Conservation (phyloP, 108 stramenopile genomes). For the Cyclotella baltica region DNA sequence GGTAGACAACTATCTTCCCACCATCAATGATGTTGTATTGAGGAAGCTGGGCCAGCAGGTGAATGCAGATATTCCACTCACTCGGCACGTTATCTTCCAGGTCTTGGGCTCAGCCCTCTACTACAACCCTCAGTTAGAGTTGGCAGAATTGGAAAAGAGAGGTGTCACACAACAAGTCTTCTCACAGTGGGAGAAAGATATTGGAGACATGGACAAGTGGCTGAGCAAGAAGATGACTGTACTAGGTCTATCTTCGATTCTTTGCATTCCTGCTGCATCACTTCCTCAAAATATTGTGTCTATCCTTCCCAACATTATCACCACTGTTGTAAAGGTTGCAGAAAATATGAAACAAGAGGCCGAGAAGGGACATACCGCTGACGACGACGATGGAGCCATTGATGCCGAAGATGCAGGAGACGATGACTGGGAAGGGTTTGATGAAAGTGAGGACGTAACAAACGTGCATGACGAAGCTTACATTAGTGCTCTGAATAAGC, state of each 20-base stretch:
- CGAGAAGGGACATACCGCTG: constrained; percentile 59
- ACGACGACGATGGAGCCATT: constrained; percentile 55
- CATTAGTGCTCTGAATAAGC: constrained; percentile 79
- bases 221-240: constrained; percentile 83
- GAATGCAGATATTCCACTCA: constrained; percentile 69
- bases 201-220: constrained; percentile 70
- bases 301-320: constrained; percentile 76
- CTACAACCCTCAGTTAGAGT: constrained; percentile 88
- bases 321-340: constrained; percentile 61
- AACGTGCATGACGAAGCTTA: constrained; percentile 87
- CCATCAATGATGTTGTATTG: constrained; percentile 83
- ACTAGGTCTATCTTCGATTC: constrained; percentile 75
- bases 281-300: constrained; percentile 68
- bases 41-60: constrained; percentile 88
- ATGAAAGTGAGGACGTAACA: constrained; percentile 86
- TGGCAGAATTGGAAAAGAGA: constrained; percentile 88
- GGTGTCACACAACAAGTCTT: constrained; percentile 86
- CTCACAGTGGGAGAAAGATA: constrained; percentile 81
- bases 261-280: constrained; percentile 68
- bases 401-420: constrained; percentile 56
- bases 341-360: constrained; percentile 78
- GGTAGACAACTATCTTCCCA: constrained; percentile 83
- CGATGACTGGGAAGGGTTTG: constrained; percentile 80
- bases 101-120: constrained; percentile 88
- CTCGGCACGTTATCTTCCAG: constrained; percentile 83